Evolutionary conservation across 2,329 filamentous ascomycete species (phyloP), one percentile per base, ranked within the genome.

Genomic region (Xylaria multiplex): DNA sequence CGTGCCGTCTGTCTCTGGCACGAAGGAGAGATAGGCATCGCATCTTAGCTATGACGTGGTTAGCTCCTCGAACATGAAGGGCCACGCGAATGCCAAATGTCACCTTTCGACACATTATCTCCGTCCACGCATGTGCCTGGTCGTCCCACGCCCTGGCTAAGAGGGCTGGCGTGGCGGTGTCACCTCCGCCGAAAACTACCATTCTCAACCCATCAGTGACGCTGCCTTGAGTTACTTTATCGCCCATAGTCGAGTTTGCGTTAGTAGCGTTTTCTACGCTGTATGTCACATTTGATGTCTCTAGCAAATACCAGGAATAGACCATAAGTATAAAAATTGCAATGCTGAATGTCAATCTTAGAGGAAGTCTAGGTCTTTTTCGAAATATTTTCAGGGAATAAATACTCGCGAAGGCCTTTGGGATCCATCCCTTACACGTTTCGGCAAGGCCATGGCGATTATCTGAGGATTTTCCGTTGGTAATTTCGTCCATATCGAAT

Each of bases 151-250:
- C 48, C 11, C 62, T 64, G 22, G 64, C 65, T 30, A 65, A 57
- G 62, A 78, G 70, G 40, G 71, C 68, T 8, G 80, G 76, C 42
- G 81, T 83, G 13, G 81, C 81, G 48, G 81, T 71, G 62, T 81
- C 79, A n/a, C 84, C 76, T 64, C 85, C 84, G 4, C 84, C 84
- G 70, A 86, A 86, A 6, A 84, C 82, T 8, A 86, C 83, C 7
- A 86, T 77, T 59, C 84, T 80, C 65, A 86, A 64, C 2, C 81
- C 77, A 6, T 77, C 77, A 3, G 67, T 73, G 1, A 32, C 7
- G 6, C 45, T 59, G 19, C 24, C 19, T 22, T 61, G 50, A 0
- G 61, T 56, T 22, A n/a, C 2, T 24, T 62, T 64, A 11, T 27
- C 24, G 24, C 8, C 14, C 65, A n/a, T 16, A 30, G 27, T 64